These are phyloP conservation scores for Nepenthes gracilis DNA, from an alignment of 148 eudicot species.

Conservation along the genomic window DNA sequence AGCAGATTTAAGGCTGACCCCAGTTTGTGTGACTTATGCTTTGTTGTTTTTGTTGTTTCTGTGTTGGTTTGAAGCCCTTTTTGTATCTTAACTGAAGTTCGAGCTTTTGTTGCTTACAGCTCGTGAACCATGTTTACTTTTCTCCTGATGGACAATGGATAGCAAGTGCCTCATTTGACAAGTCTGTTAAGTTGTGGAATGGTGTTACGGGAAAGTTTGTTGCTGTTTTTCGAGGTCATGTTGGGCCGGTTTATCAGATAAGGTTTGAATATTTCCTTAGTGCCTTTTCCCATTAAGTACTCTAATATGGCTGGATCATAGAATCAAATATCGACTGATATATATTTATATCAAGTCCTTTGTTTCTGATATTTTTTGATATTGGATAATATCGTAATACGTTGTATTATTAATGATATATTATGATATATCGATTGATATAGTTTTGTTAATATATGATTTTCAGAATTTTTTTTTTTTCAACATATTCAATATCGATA, in stretches of 20 bases:
- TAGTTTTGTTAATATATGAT: no score
- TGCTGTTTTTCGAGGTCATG: conserved; percentile 86
- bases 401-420: no score
- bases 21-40: no score
- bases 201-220: conserved; percentile 81
- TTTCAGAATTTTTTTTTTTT: no score
- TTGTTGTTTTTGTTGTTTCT: background rate
- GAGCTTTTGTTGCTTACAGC: conserved; percentile 28
- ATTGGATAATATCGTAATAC: no score
- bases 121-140: conserved; percentile 90
- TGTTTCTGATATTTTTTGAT: no score
- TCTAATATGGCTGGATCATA: no score
- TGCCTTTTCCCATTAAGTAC: background rate
- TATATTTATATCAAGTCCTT: no score
- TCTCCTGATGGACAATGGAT: conserved; percentile 98
- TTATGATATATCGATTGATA: no score
- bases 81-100: background rate
- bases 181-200: conserved; percentile 92
- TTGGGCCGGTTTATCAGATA: conserved; percentile 97
- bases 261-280: conserved; percentile 32
- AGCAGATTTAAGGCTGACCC: no score
- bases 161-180: conserved; percentile 97
- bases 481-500: no score
- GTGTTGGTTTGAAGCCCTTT: background rate
- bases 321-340: no score